Conservation (phyloP, 2,329 filamentous ascomycete species). For the Aspergillus ochraceus region DNA sequence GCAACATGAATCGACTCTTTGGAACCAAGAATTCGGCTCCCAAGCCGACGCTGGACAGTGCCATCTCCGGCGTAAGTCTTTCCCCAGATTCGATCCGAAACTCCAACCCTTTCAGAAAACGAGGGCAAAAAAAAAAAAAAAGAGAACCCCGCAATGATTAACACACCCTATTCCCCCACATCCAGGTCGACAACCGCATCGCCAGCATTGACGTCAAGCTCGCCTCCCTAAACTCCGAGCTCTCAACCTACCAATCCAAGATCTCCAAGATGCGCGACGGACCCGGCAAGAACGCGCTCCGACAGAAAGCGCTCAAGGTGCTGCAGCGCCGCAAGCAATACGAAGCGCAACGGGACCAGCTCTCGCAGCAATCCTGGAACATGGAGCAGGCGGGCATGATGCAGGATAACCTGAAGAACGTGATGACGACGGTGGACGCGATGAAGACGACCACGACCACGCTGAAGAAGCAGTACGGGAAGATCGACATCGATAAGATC, state of each 20-base stretch:
- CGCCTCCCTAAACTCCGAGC: slow-evolving; percentile 85
- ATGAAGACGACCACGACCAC: slow-evolving; percentile 97
- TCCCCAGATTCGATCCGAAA: neutral
- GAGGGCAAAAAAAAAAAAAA: slow-evolving; percentile 4
- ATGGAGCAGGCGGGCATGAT: slow-evolving; percentile 99
- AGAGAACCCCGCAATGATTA: slow-evolving; percentile 4
- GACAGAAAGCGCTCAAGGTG: slow-evolving; percentile 91
- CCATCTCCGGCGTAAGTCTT: slow-evolving; percentile 71
- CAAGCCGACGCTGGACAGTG: slow-evolving; percentile 82
- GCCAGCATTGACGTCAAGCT: slow-evolving; percentile 92
- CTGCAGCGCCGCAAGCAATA: slow-evolving; percentile 92
- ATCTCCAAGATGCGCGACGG: slow-evolving; percentile 93
- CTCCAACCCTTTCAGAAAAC: too few species aligned
- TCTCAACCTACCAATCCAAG: slow-evolving; percentile 82
- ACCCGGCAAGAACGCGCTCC: slow-evolving; percentile 87
- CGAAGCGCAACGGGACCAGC: slow-evolving; percentile 89
- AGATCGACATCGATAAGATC: slow-evolving; percentile 96
- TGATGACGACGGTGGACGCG: slow-evolving; percentile 96
- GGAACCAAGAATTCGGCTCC: slow-evolving; percentile 82
- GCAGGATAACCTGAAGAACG: slow-evolving; percentile 98
- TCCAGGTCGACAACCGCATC: slow-evolving; percentile 74
- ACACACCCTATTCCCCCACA: neutral
- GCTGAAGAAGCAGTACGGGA: slow-evolving; percentile 89
- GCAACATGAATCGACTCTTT: slow-evolving; percentile 89
- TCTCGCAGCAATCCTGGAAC: slow-evolving; percentile 94